phyloP scores from a whole-genome alignment of 108 stramenopile genomes.

The Fistulifera pelliculosa region DNA sequence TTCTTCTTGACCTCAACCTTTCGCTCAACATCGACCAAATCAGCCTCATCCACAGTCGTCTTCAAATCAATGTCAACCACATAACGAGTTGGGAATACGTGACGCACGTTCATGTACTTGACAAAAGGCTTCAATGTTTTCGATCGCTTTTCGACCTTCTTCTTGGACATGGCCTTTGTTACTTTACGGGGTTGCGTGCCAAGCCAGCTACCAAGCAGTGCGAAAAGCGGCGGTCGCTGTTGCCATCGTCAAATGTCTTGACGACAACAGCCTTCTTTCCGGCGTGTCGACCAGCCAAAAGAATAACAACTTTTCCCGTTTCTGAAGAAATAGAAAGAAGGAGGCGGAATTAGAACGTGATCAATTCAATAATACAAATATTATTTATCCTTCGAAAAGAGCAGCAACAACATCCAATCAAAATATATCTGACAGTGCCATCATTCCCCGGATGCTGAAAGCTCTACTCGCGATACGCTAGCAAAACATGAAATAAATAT shows the following conservation, averaged over 20 bases:
- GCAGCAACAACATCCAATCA: too few species aligned
- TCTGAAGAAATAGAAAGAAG: conserved; percentile 30
- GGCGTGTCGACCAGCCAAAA: conserved; percentile 98
- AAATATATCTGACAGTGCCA: too few species aligned
- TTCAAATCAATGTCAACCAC: conserved; percentile 92
- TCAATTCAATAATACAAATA: too few species aligned
- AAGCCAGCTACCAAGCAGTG: conserved; percentile 97
- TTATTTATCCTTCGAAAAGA: too few species aligned
- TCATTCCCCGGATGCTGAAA: too few species aligned
- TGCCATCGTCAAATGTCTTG: conserved; percentile 95
- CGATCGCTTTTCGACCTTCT: conserved; percentile 91
- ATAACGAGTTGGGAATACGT: conserved; percentile 99
- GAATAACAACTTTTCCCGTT: conserved; percentile 97
- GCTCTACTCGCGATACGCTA: too few species aligned
- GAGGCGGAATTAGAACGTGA: not conserved
- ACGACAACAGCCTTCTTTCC: conserved; percentile 99
- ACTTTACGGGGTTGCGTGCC: conserved; percentile 93
- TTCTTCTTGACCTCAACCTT: conserved; percentile 87
- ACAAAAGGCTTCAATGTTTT: conserved; percentile 97
- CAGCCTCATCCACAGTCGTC: conserved; percentile 89
- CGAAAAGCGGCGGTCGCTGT: conserved; percentile 89
- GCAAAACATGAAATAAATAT: too few species aligned
- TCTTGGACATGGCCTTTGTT: conserved; percentile 93
- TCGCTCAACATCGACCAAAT: conserved; percentile 66
- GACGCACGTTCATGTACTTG: conserved; percentile 98